phyloP scores from a whole-genome alignment of 2,329 filamentous ascomycete species.

The Pyrenochaeta sp. region DNA sequence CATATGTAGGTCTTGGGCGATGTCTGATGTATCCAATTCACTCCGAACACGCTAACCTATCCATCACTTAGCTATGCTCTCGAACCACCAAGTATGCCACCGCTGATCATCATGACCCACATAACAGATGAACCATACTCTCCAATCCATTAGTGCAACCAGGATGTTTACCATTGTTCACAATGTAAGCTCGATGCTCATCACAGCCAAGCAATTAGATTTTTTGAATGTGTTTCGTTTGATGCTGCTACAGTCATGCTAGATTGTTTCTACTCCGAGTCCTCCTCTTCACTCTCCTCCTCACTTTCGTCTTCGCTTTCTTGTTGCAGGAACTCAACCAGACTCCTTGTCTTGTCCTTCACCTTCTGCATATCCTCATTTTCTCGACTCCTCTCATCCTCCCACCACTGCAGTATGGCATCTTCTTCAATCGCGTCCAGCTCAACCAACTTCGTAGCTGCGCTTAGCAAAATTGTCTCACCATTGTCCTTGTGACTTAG shows the following conservation, averaged over 20 bases:
- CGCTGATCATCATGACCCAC: too few species aligned
- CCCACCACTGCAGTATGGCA: slow-evolving; percentile 89
- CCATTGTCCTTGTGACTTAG: slow-evolving; percentile 71
- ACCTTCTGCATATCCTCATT: slow-evolving; percentile 75
- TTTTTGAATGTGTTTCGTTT: too few species aligned
- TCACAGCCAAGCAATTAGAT: too few species aligned
- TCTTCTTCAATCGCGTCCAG: slow-evolving; percentile 89
- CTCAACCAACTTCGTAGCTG: slow-evolving; percentile 85
- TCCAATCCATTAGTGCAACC: too few species aligned
- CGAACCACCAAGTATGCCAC: too few species aligned
- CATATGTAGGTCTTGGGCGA: too few species aligned
- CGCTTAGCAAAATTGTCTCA: slow-evolving; percentile 74
- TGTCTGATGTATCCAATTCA: too few species aligned
- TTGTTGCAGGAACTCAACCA: slow-evolving; percentile 83
- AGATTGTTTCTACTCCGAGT: slow-evolving; percentile 35
- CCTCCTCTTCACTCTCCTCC: slow-evolving; percentile 64
- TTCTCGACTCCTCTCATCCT: slow-evolving; percentile 72
- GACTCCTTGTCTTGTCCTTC: slow-evolving; percentile 75
- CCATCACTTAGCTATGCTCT: too few species aligned
- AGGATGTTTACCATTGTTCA: neutral
- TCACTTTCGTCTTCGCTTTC: slow-evolving; percentile 76
- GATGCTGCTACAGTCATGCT: neutral
- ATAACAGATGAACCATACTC: too few species aligned
- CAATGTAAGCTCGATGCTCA: neutral
- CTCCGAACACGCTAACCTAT: too few species aligned